Evolutionary conservation across 1,284 basidiomycete genomes (phyloP).

Genomic region (Quambalaria eucalypti): DNA sequence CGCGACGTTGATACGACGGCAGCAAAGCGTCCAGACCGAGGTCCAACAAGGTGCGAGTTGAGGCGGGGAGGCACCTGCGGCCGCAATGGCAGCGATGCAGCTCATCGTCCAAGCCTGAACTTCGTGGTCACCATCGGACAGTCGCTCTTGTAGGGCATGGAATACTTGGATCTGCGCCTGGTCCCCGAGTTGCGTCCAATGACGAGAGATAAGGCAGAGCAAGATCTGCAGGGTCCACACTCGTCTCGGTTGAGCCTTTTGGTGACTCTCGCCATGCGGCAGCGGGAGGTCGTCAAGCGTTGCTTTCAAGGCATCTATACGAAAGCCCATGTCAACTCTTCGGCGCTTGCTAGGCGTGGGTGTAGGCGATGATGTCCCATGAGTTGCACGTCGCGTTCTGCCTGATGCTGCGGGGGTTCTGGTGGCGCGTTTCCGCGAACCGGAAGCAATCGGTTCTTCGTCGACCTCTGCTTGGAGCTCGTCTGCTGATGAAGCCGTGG

Average conservation of each 20-base stretch:
- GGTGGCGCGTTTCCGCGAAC: too few relatives aligned
- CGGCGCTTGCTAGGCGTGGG: background rate
- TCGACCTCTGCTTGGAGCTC: background rate
- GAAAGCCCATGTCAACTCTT: background rate
- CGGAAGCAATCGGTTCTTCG: background rate
- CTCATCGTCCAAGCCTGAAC: constrained; percentile 75
- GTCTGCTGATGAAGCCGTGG: background rate
- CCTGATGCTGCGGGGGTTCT: too few relatives aligned
- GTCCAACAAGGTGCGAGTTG: background rate
- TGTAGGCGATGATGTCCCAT: too few relatives aligned
- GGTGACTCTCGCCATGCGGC: constrained; percentile 21
- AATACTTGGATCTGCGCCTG: constrained; percentile 57
- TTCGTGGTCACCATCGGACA: constrained; percentile 59
- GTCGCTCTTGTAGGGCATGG: constrained; percentile 55
- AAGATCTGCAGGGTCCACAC: constrained; percentile 64
- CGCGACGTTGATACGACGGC: constrained; percentile 62
- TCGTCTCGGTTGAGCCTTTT: constrained; percentile 18
- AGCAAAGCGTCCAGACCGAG: constrained; percentile 65
- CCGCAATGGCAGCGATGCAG: constrained; percentile 60
- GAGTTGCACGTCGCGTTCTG: too few relatives aligned
- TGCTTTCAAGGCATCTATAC: background rate
- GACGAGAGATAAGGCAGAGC: constrained; percentile 70
- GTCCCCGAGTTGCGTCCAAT: constrained; percentile 60
- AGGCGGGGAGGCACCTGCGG: background rate
- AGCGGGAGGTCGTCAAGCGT: constrained; percentile 48